These are phyloP conservation scores for Millerozyma acaciae DNA, from an alignment of 805 yeast genomes.

Conservation along the genomic window DNA sequence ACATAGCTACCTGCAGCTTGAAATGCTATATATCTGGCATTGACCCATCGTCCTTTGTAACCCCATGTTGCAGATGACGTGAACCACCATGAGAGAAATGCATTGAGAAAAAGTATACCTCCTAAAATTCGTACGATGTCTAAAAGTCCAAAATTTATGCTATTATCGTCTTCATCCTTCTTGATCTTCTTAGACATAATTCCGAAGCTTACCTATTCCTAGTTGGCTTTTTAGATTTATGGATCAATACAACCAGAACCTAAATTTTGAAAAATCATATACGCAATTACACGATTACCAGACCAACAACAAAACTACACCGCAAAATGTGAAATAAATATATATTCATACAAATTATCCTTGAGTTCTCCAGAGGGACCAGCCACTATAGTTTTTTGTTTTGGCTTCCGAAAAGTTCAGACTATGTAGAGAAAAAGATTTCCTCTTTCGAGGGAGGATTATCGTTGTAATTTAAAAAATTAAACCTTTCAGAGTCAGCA, in stretches of 20 bases:
- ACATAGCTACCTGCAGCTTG: conserved; percentile 13
- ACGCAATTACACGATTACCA: too few relatives aligned
- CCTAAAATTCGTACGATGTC: conserved; percentile 43
- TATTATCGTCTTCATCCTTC: conserved; percentile 1
- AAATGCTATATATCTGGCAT: conserved; percentile 38
- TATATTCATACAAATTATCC: too few relatives aligned
- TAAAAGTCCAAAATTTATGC: conserved; percentile 21
- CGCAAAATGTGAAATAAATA: too few relatives aligned
- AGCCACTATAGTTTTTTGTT: too few relatives aligned
- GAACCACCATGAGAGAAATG: conserved; percentile 51
- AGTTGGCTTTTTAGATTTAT: too few relatives aligned
- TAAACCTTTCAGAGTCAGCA: conserved; percentile 29
- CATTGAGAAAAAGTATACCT: conserved; percentile 46
- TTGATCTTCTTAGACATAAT: conserved; percentile 4
- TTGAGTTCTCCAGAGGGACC: too few relatives aligned
- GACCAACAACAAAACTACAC: too few relatives aligned
- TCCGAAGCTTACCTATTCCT: not conserved
- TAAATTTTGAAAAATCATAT: too few relatives aligned
- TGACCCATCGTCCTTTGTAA: conserved; percentile 46
- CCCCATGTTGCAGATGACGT: conserved; percentile 64
- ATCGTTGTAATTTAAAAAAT: conserved; percentile 25
- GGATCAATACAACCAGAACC: too few relatives aligned
- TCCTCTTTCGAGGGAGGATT: conserved; percentile 18
- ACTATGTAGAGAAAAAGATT: too few relatives aligned
- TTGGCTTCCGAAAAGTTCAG: too few relatives aligned